Percentiles rank a stretch among this genome's conserved stretches.
These are phyloP conservation scores for Coriaria nepalensis DNA, from an alignment of 306 rosid species.

Conservation along the genomic window DNA sequence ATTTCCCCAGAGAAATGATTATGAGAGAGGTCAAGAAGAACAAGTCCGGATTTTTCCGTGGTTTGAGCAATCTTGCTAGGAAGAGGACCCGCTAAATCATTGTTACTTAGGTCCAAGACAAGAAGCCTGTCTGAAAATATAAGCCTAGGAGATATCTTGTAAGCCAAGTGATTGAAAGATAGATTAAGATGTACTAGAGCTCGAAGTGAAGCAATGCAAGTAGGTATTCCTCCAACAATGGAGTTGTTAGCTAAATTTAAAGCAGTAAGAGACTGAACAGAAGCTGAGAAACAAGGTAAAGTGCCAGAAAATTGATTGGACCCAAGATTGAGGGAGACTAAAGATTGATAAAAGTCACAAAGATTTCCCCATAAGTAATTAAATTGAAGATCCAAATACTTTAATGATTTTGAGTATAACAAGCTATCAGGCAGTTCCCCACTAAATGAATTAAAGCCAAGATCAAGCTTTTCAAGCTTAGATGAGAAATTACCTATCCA, in stretches of 20 bases:
- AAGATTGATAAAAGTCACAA: conserved; percentile 55
- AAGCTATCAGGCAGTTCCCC: conserved; percentile 73
- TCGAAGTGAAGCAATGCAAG: conserved; percentile 69
- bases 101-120: conserved; percentile 84
- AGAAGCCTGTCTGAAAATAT: conserved; percentile 78
- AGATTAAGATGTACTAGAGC: conserved; percentile 67
- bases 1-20: conserved; percentile 80
- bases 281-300: conserved; percentile 78
- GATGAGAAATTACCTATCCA: conserved; percentile 88
- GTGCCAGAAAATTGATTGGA: conserved; percentile 86
- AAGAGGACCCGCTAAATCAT: conserved; percentile 73
- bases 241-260: conserved; percentile 76
- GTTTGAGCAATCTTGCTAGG: conserved; percentile 68
- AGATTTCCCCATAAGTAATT: conserved; percentile 51
- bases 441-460: conserved; percentile 45
- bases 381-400: conserved; percentile 54
- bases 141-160: conserved; percentile 67
- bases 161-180: conserved; percentile 63
- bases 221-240: conserved; percentile 70
- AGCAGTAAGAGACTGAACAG: conserved; percentile 43
- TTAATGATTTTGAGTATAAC: conserved; percentile 43
- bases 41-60: conserved; percentile 79
- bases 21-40: conserved; percentile 87
- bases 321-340: conserved; percentile 63
- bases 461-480: conserved; percentile 44